Conservation (phyloP, 495 filamentous ascomycete species). For the Penicillium bialowiezense region DNA sequence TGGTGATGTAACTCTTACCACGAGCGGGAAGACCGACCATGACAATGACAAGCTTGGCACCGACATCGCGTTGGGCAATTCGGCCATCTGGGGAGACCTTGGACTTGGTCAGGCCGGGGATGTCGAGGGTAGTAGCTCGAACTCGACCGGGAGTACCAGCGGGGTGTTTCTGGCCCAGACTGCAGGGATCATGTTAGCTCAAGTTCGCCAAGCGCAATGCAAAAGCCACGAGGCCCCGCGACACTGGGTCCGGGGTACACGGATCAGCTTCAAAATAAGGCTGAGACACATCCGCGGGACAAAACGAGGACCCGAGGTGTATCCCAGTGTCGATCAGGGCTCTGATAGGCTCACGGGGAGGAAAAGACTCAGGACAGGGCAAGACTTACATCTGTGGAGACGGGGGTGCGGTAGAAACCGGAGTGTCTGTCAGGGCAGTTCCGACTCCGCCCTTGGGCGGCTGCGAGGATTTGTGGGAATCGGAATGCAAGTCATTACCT, state of each 20-base stretch:
- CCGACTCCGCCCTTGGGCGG: slow-evolving; percentile 53
- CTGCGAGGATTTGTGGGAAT: slow-evolving; percentile 42
- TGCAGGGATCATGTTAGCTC: slow-evolving; percentile 12
- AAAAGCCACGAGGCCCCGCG: not conserved
- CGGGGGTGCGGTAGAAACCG: slow-evolving; percentile 63
- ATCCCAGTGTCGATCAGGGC: slow-evolving; percentile 4
- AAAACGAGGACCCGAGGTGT: not conserved
- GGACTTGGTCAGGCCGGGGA: slow-evolving; percentile 86
- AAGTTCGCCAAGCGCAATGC: not conserved
- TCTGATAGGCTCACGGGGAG: slow-evolving; percentile 15
- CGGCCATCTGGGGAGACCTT: slow-evolving; percentile 91
- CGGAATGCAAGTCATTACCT: slow-evolving; percentile 47
- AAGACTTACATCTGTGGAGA: slow-evolving; percentile 67
- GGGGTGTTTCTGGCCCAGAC: slow-evolving; percentile 34
- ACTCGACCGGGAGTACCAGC: slow-evolving; percentile 51
- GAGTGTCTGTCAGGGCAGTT: slow-evolving; percentile 63
- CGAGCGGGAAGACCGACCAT: slow-evolving; percentile 96
- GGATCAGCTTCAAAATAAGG: not conserved
- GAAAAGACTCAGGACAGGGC: slow-evolving; percentile 15
- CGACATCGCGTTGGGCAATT: slow-evolving; percentile 88
- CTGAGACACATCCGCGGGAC: not conserved
- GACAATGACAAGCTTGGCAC: slow-evolving; percentile 92
- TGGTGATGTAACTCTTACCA: slow-evolving; percentile 97
- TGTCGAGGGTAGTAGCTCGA: slow-evolving; percentile 81
- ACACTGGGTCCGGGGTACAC: not conserved